Base-by-base conservation (phyloP, 2,329 filamentous ascomycete species). In the Colletotrichum lindemuthianum region DNA sequence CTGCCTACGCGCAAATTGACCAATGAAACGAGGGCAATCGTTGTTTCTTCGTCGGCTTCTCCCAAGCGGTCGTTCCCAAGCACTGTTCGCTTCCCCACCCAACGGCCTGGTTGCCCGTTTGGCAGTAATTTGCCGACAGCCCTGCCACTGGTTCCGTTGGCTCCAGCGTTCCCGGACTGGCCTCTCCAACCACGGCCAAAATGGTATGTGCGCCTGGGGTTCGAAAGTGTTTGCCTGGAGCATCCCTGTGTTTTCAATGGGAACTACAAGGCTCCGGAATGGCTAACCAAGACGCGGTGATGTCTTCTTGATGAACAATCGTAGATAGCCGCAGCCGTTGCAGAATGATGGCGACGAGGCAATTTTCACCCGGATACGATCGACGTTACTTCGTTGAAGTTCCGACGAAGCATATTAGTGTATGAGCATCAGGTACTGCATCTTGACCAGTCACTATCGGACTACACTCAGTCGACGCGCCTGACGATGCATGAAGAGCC, bases 91-190 rank as follows among this genome's bases (percentile, higher is more conserved):
- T 32, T 39, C 32, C 39, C 45, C 39, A 37, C 40, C 50, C 43
- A 24, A 47, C 61, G 61, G 61, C 16, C 33, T 56, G 58, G 51
- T 65, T 65, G 41, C 61, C 58, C 61, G 58, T 63, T 65, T 63
- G 16, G 58, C n/a, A 15, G 13, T 15, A 15, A 12, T 43, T 15
- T 43, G 41, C 4, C n/a, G 13, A n/a, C 41, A 43, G 7, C 40
- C 40, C 12, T 13, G 37, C 13, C 37, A 13, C 13, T 40, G 37
- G 37, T 40, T 6, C 11, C 43, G 36, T 45, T 45, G 41, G 41
- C 33, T 37, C 11, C 33, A 55, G 41, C 16, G 51, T 40, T 8
- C 37, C 16, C n/a, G 39, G 12, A 39, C 49, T 52, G 6, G 39
- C 39, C 10, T 10, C 39, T 41, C 3, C 39, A 10, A 41, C 39